Evolutionary conservation across 129 eudicot genomes (phyloP), one percentile per base, ranked within the genome.

Genomic region (Flaveria robusta): DNA sequence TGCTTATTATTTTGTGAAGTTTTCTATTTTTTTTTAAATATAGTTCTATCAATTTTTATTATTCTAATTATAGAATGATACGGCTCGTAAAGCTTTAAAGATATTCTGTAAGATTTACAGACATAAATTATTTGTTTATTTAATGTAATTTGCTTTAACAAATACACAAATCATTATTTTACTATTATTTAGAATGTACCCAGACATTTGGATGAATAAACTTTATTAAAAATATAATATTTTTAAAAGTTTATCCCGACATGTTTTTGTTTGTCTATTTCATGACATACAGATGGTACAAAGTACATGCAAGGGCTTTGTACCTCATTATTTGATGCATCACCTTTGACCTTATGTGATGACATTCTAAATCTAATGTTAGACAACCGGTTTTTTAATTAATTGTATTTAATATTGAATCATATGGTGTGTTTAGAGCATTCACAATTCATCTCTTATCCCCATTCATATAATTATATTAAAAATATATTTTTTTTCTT

Each of bases 271-370:
- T 15, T 23, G 26, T 41, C 16, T 39, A 23, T 58, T 37, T 39
- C 11, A 39, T 73, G 18, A 74, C 19, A 42, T 60, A 29, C 39
- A 50, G 54, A 34, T 14, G 43, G 51, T 60, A 59, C 31, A 78
- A 5, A 42, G 71, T 78, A 60, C 70, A 31, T 78, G 70, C 7
- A 60, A 78, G 64, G 71, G 70, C 72, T 1, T 56, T 34, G 77
- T 26, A 71, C 59, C 77, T 60, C 77, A 70, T 78, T 23, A 78
- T 70, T 78, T 49, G 72, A 79, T 79, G 22, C 77, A 79, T 79
- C 77, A 63, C 77, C 77, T 71, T 63, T 71, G 55, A 77, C 26
- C 39, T 71, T 60, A 2, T 11, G 52, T 77, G 47, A 31, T 68
- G 68, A 77, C 68, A 39, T 67, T 77, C 39, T 12, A 24, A 76